Conservation (phyloP, 83 land plant genomes). For the Picea mariana region DNA sequence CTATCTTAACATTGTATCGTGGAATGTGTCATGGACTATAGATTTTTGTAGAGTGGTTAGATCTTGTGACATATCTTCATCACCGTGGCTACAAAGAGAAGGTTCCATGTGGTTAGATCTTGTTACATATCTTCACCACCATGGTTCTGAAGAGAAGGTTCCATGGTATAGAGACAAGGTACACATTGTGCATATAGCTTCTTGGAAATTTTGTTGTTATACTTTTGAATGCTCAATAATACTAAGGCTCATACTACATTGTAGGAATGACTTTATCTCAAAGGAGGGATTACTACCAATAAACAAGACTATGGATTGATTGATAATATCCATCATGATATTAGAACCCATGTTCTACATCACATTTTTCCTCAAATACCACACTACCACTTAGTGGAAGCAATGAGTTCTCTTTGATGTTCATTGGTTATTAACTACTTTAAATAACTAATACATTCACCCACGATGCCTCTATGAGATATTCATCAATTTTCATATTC, state of each 20-base stretch:
- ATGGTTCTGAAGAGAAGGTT: constrained; percentile 83
- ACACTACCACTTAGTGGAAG: constrained; percentile 83
- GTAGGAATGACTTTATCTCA: constrained; percentile 86
- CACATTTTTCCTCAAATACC: constrained; percentile 98
- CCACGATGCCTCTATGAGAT: background rate
- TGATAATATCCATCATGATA: constrained; percentile 57
- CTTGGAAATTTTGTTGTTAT: background rate
- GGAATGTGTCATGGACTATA: too few relatives aligned
- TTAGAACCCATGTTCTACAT: constrained; percentile 72
- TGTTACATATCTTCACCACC: constrained; percentile 94
- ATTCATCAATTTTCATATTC: too few relatives aligned
- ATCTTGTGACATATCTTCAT: too few relatives aligned
- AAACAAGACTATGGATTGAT: constrained; percentile 82
- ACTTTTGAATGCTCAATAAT: background rate
- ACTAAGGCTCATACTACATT: background rate
- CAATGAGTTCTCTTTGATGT: constrained; percentile 45
- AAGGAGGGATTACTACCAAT: constrained; percentile 86
- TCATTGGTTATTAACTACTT: background rate
- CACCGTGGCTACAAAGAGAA: too few relatives aligned
- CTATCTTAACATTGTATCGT: too few relatives aligned
- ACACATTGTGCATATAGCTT: background rate
- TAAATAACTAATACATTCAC: background rate
- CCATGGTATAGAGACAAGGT: constrained; percentile 99
- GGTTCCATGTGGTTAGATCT: constrained; percentile 66
- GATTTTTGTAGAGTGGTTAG: too few relatives aligned